A percentile compares a stretch with the other conserved stretches of the same genome.
These are phyloP conservation scores for Penicillium sp. DNA, from an alignment of 2,329 filamentous ascomycete species.

Conservation along the genomic window DNA sequence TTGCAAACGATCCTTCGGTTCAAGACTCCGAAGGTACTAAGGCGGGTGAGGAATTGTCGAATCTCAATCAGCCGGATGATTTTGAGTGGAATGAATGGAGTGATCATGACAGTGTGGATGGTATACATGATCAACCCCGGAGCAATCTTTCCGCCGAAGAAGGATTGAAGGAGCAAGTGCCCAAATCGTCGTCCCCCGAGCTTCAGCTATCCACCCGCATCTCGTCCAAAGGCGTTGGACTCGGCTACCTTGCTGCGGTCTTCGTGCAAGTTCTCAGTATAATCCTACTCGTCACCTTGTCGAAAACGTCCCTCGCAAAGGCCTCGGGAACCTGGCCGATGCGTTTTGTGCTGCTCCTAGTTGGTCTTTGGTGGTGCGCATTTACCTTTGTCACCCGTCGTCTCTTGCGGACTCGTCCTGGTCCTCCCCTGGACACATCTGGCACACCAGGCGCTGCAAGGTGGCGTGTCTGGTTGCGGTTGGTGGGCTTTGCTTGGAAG, in stretches of 20 bases:
- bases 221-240: slow-evolving; percentile 84
- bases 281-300: slow-evolving; percentile 65
- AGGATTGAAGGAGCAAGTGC: slow-evolving; percentile 3
- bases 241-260: slow-evolving; percentile 83
- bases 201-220: slow-evolving; percentile 83
- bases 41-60: slow-evolving; percentile 28
- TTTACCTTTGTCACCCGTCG: slow-evolving; percentile 83
- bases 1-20: slow-evolving; percentile 73
- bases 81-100: slow-evolving; percentile 23
- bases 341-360: slow-evolving; percentile 77
- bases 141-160: slow-evolving; percentile 4
- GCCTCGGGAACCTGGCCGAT: slow-evolving; percentile 77
- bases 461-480: slow-evolving; percentile 62
- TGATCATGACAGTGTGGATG: slow-evolving; percentile 28
- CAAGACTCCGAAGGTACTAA: slow-evolving; percentile 33
- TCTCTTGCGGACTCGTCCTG: slow-evolving; percentile 81
- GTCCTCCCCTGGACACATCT: slow-evolving; percentile 62
- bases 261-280: slow-evolving; percentile 82
- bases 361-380: slow-evolving; percentile 84
- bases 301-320: slow-evolving; percentile 49
- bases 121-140: slow-evolving; percentile 1
- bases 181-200: slow-evolving; percentile 58
- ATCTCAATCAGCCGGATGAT: slow-evolving; percentile 23
- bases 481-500: slow-evolving; percentile 79
- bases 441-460: slow-evolving; percentile 15